Evolutionary conservation across 768 basidiomycete genomes (phyloP).

Genomic region (Suillus tomentosus): DNA sequence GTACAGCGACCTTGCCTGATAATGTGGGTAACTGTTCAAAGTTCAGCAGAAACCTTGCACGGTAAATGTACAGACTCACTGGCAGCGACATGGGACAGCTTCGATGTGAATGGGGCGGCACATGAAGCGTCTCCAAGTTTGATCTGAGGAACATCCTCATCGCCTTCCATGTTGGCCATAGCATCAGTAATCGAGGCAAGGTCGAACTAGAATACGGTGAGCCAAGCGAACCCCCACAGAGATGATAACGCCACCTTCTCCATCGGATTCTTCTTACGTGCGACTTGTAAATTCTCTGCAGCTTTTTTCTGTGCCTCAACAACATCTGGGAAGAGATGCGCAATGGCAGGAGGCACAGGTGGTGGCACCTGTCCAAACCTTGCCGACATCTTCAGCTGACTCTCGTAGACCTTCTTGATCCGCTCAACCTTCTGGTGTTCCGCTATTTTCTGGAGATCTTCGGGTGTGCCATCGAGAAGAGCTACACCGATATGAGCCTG

Average conservation of each 20-base stretch:
- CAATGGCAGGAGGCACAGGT: conserved; percentile 86
- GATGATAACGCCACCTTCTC: conserved; percentile 65
- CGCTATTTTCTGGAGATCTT: conserved; percentile 91
- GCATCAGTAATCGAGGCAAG: conserved; percentile 77
- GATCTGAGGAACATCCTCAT: conserved; percentile 95
- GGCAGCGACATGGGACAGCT: conserved; percentile 94
- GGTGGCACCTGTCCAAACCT: conserved; percentile 94
- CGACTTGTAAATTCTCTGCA: conserved; percentile 59
- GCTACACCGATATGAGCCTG: conserved; percentile 98
- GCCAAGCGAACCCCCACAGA: conserved; percentile 10
- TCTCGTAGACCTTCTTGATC: conserved; percentile 96
- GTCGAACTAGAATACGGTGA: conserved; percentile 60
- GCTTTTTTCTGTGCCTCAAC: conserved; percentile 89
- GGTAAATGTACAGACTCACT: conserved; percentile 54
- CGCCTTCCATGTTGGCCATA: conserved; percentile 91
- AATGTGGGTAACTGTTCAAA: conserved; percentile 81
- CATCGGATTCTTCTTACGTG: conserved; percentile 83
- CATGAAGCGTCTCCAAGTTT: conserved; percentile 99
- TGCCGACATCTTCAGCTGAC: conserved; percentile 86
- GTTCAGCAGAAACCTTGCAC: conserved; percentile 4
- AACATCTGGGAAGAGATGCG: conserved; percentile 85
- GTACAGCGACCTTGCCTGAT: conserved; percentile 99
- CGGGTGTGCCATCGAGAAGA: conserved; percentile 84
- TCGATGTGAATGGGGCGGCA: conserved; percentile 98
- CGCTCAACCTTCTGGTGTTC: conserved; percentile 89